phyloP scores from a whole-genome alignment of 208 protist genomes.

The Trypanosomatidae sp. region DNA sequence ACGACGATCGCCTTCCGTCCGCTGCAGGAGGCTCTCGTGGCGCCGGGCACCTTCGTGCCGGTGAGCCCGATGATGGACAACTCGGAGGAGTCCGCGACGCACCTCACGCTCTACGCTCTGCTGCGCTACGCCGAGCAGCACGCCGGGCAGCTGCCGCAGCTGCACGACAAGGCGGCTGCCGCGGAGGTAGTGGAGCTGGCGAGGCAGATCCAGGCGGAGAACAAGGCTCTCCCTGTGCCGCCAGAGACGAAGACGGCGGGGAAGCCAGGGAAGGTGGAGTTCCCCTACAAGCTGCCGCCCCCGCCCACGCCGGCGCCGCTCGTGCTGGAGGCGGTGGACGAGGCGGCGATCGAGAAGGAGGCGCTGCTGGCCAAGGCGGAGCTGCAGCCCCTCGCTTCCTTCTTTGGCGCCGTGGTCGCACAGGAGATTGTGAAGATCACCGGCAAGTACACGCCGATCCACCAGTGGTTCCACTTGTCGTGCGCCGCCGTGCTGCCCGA shows the following conservation, averaged over 20 bases:
- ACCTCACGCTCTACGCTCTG: constrained; percentile 61
- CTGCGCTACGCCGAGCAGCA: constrained; percentile 71
- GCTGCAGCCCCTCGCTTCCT: constrained; percentile 89
- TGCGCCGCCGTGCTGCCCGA: constrained; percentile 74
- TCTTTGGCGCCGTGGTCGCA: constrained; percentile 94
- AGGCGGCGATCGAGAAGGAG: constrained; percentile 38
- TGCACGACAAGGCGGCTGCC: constrained; percentile 64
- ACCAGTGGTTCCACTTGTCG: constrained; percentile 96
- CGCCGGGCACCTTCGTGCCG: constrained; percentile 67
- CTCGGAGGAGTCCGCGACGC: constrained; percentile 71
- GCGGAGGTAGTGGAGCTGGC: constrained; percentile 57
- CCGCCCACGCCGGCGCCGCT: constrained; percentile 61
- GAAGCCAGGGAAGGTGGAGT: constrained; percentile 50
- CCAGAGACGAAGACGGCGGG: background rate
- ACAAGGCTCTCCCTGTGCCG: constrained; percentile 37
- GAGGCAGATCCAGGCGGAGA: constrained; percentile 52
- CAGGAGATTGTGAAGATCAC: constrained; percentile 98
- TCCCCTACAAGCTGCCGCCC: constrained; percentile 53
- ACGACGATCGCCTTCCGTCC: constrained; percentile 51
- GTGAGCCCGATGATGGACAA: constrained; percentile 89
- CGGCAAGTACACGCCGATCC: constrained; percentile 96
- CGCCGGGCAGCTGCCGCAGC: constrained; percentile 45
- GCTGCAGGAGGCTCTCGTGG: constrained; percentile 44
- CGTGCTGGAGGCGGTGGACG: constrained; percentile 59
- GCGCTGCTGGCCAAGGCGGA: constrained; percentile 69